Percentiles rank a stretch among this genome's conserved stretches.
These are phyloP conservation scores for Gigaspora rosea DNA, from an alignment of 192 early-diverging fungal species.

Conservation along the genomic window DNA sequence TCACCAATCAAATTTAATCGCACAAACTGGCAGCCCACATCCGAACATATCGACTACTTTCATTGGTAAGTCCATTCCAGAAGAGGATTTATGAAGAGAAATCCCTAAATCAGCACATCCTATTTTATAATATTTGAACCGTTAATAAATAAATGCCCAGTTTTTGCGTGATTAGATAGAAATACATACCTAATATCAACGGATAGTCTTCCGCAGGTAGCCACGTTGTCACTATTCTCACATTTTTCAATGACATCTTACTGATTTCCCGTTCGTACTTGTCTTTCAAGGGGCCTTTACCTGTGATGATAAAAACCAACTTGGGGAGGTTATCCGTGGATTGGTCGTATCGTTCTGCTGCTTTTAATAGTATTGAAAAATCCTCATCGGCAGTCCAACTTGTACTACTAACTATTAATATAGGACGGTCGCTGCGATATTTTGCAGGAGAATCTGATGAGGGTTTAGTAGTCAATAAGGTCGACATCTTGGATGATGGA, in stretches of 20 bases:
- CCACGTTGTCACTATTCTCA: slow-evolving; percentile 79
- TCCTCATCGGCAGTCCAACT: slow-evolving; percentile 98
- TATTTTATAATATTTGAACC: slow-evolving; percentile 17
- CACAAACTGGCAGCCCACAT: slow-evolving; percentile 88
- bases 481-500: slow-evolving; percentile 36
- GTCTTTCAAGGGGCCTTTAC: slow-evolving; percentile 81
- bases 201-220: slow-evolving; percentile 83
- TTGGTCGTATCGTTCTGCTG: slow-evolving; percentile 59
- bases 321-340: slow-evolving; percentile 44
- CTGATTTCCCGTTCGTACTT: slow-evolving; percentile 69
- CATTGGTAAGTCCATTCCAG: slow-evolving; percentile 96
- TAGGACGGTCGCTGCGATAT: slow-evolving; percentile 63
- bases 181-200: slow-evolving; percentile 64
- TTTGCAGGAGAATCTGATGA: slow-evolving; percentile 26
- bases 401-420: slow-evolving; percentile 84
- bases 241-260: slow-evolving; percentile 50
- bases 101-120: slow-evolving; percentile 93
- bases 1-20: slow-evolving; percentile 38
- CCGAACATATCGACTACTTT: slow-evolving; percentile 99
- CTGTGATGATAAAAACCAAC: slow-evolving; percentile 87
- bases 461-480: slow-evolving; percentile 49
- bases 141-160: too few species aligned
- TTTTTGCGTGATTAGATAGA: not conserved
- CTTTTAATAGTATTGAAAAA: slow-evolving; percentile 79
- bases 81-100: slow-evolving; percentile 91